Evolutionary conservation across 2,329 filamentous ascomycete genomes (phyloP), one percentile per base, ranked within the genome.

Genomic region (Fusarium sp.): DNA sequence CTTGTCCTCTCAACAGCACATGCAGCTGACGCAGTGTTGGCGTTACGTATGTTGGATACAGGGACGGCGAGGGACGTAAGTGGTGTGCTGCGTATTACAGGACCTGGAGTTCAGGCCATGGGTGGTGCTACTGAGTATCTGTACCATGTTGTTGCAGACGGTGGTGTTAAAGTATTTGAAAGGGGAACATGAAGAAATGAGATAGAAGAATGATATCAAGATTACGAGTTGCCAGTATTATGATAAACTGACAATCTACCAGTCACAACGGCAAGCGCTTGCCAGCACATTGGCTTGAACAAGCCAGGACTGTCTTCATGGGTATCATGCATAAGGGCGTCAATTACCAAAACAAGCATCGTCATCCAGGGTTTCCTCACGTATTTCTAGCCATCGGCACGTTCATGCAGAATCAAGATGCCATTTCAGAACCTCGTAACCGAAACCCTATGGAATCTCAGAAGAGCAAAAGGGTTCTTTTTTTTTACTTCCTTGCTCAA

Each of bases 31-130:
- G 82, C 86, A 65, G 85, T 95, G 5, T 79, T 97, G 72, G 88
- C 92, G 64, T 81, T 96, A 59, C 84, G 94, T 52, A 85, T 90
- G 74, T 78, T 98, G 63, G 94, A 97, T 75, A 97, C 94, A 0
- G 95, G 95, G 1, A 89, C 90, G n/a, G 94, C 95, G 65, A 90
- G 87, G 76, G 95, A 97, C 79, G 92, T 98, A 32, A 97, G 92
- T 79, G 95, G 95, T 4, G 93, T 97, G 43, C 75, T 97, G 66
- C 86, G 94, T 69, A 84, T 96, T 49, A 94, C 91, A 19, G 83
- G 84, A 44, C 76, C 74, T 23, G 74, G 70, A 41, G 59, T 67
- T 11, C 73, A 75, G 27, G 67, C 52, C 30, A 71, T 65, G 22
- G 73, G 81, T 3, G 84, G 85, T 67, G 85, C 92, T 71, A 88